phyloP scores from a whole-genome alignment of 805 yeast genomes.

The Candida silvatica region DNA sequence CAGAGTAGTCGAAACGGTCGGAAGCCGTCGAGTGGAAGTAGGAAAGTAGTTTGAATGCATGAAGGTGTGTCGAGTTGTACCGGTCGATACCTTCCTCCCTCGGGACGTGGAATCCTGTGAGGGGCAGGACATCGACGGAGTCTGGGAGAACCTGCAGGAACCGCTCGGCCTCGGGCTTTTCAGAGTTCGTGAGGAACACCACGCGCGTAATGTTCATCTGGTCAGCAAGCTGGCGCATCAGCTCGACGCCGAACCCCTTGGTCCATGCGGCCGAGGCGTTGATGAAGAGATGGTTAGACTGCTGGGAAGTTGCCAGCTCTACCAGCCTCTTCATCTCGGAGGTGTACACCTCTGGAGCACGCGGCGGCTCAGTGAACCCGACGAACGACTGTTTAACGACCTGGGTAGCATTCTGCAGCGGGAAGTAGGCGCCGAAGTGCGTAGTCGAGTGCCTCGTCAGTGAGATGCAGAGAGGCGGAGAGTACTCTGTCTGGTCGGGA shows the following conservation, averaged over 20 bases:
- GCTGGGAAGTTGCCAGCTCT: too few species aligned
- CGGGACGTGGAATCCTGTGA: constrained; percentile 6
- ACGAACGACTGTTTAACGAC: constrained; percentile 26
- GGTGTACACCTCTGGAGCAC: constrained; percentile 51
- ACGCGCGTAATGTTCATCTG: constrained; percentile 46
- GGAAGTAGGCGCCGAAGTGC: constrained; percentile 30
- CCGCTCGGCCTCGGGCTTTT: constrained; percentile 4
- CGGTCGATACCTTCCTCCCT: constrained; percentile 12
- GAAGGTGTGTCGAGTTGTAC: constrained; percentile 42
- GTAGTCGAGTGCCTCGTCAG: constrained; percentile 29
- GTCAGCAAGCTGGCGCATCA: constrained; percentile 41
- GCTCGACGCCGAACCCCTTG: constrained; percentile 72
- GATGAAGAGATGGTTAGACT: too few species aligned
- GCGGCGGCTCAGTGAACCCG: constrained; percentile 65
- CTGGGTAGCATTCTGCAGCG: constrained; percentile 16
- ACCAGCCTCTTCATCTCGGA: constrained; percentile 33
- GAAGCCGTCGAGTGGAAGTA: constrained; percentile 39
- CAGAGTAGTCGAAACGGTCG: constrained; percentile 30
- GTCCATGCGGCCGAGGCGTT: constrained; percentile 91
- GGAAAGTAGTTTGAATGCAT: constrained; percentile 41
- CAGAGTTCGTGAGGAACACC: constrained; percentile 39
- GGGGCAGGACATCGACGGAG: neutral
- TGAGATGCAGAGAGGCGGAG: constrained; percentile 65
- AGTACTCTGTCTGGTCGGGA: constrained; percentile 82
- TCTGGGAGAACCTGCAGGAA: constrained; percentile 4